phyloP scores from a whole-genome alignment of 345 rosid species.

The Euphorbia tirucalli region DNA sequence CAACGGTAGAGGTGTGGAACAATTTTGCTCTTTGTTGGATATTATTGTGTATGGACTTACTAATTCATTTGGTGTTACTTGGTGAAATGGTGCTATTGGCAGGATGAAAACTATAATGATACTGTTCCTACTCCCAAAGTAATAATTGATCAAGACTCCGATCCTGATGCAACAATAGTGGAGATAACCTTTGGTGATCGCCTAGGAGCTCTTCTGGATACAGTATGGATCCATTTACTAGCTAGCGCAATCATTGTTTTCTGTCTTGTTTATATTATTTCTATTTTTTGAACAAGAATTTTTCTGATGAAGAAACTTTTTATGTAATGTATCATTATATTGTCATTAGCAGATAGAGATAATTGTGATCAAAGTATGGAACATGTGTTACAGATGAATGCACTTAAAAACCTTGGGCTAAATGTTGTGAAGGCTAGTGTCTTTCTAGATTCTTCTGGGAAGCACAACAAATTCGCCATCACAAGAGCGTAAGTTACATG shows the following conservation, averaged over 20 bases:
- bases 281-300: neutral
- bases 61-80: slow-evolving; percentile 9
- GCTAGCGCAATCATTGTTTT: neutral
- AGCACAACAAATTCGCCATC: slow-evolving; percentile 83
- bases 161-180: slow-evolving; percentile 79
- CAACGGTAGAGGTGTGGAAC: slow-evolving; percentile 72
- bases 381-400: slow-evolving; percentile 67
- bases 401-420: slow-evolving; percentile 84
- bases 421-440: slow-evolving; percentile 95
- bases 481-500: slow-evolving; percentile 70
- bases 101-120: slow-evolving; percentile 59
- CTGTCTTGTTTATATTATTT: slow-evolving; percentile 2
- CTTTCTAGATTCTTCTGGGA: slow-evolving; percentile 88
- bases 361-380: slow-evolving; percentile 14
- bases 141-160: slow-evolving; percentile 90
- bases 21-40: slow-evolving; percentile 13
- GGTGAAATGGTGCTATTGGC: slow-evolving; percentile 33
- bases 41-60: neutral
- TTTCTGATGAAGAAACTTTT: neutral
- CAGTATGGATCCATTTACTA: slow-evolving; percentile 40
- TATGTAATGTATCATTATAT: neutral
- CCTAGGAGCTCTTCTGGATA: slow-evolving; percentile 95
- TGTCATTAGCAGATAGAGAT: neutral
- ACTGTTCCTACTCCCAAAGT: slow-evolving; percentile 86
- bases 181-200: slow-evolving; percentile 96